Conservation (phyloP, 176 grass and related monocot species). For the Elymus sibiricus region DNA sequence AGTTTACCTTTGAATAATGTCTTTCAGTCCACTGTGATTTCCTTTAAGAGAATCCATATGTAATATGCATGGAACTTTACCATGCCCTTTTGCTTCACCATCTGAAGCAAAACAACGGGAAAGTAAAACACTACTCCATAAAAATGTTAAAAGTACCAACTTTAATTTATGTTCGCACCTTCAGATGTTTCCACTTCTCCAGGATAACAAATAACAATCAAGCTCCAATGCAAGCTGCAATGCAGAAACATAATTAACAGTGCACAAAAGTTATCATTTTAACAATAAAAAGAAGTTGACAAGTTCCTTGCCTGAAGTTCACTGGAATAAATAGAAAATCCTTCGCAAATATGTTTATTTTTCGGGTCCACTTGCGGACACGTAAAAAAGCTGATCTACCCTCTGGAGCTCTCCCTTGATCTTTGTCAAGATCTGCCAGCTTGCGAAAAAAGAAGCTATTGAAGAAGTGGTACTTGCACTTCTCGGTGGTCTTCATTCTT, state of each 20-base stretch:
- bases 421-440: constrained; percentile 97
- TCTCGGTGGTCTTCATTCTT: constrained; percentile 53
- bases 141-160: constrained; percentile 9
- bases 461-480: constrained; percentile 75
- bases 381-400: constrained; percentile 90
- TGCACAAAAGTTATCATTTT: neutral
- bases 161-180: constrained; percentile 47
- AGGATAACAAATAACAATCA: constrained; percentile 96
- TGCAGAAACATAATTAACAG: constrained; percentile 18
- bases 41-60: constrained; percentile 99
- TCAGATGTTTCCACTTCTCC: constrained; percentile 52
- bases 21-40: constrained; percentile 88
- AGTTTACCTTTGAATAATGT: constrained; percentile 93
- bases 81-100: constrained; percentile 33
- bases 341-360: constrained; percentile 95
- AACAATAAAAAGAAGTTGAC: neutral
- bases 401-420: constrained; percentile 73
- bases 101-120: constrained; percentile 49
- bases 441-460: constrained; percentile 99
- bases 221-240: constrained; percentile 94
- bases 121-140: constrained; percentile 16
- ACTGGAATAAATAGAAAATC: constrained; percentile 98
- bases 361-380: constrained; percentile 97
- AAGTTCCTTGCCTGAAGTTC: constrained; percentile 84
- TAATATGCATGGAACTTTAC: constrained; percentile 81